Conservation (phyloP, 768 basidiomycete genomes). For the Tricholomella constricta region DNA sequence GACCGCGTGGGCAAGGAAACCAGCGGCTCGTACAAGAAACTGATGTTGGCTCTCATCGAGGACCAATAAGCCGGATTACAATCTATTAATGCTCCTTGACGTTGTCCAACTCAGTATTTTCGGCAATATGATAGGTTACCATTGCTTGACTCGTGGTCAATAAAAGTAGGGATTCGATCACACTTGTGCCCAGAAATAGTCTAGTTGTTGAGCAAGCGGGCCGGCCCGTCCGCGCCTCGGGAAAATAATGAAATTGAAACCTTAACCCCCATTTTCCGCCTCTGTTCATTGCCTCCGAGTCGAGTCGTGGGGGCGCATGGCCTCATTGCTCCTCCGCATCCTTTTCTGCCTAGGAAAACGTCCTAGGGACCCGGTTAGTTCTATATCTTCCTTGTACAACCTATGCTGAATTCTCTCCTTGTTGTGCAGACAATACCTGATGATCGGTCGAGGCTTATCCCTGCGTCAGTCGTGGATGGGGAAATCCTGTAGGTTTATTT, state of each 20-base stretch:
- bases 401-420: neutral
- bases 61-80: no score
- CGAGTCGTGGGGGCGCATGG: constrained; percentile 12
- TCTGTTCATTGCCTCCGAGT: neutral
- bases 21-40: constrained; percentile 47
- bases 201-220: no score
- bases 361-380: constrained; percentile 14
- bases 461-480: constrained; percentile 18
- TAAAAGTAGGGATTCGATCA: no score
- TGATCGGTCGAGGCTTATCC: constrained; percentile 31
- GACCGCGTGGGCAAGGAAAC: constrained; percentile 52
- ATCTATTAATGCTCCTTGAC: no score
- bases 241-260: constrained; percentile 8
- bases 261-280: constrained; percentile 11
- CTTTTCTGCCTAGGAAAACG: constrained; percentile 27
- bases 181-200: no score
- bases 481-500: constrained; percentile 9
- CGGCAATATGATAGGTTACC: no score
- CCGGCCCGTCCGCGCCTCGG: neutral
- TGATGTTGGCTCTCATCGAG: constrained; percentile 30
- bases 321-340: constrained; percentile 17
- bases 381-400: neutral
- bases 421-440: constrained; percentile 16
- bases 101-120: no score
- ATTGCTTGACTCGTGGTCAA: no score